Percentiles rank a stretch among this genome's conserved stretches.
phyloP scores from a whole-genome alignment of 805 yeast species.

The Pichia insulana region DNA sequence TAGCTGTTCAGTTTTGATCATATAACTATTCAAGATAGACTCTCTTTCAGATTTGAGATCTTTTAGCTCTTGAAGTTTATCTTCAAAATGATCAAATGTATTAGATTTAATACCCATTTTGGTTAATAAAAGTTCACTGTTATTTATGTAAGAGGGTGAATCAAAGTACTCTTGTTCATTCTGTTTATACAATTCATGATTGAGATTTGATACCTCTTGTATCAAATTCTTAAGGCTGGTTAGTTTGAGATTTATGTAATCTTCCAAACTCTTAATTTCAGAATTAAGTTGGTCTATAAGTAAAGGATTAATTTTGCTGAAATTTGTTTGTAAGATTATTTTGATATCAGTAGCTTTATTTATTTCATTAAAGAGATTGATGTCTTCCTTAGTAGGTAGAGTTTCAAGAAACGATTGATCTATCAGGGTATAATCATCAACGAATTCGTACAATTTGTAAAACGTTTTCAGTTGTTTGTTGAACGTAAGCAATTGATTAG shows the following conservation, averaged over 20 bases:
- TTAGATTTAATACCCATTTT: conserved; percentile 20
- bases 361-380: conserved; percentile 9
- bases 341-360: conserved; percentile 21
- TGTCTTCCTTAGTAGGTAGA: conserved; percentile 23
- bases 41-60: conserved; percentile 31
- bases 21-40: conserved; percentile 27
- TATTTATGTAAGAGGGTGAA: conserved; percentile 3
- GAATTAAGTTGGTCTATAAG: conserved; percentile 19
- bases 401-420: conserved; percentile 12
- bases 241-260: conserved; percentile 6
- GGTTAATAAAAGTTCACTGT: conserved; percentile 14
- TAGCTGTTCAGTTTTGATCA: conserved; percentile 29
- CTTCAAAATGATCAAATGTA: conserved; percentile 12
- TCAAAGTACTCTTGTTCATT: conserved; percentile 7
- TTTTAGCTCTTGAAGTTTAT: conserved; percentile 17
- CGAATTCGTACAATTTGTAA: conserved; percentile 16
- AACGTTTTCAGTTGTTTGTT: conserved; percentile 19
- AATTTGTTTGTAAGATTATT: conserved; percentile 21
- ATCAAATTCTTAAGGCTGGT: conserved; percentile 1
- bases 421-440: conserved; percentile 15
- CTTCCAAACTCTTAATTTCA: conserved; percentile 23
- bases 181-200: conserved; percentile 7
- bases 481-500: conserved; percentile 18
- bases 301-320: conserved; percentile 20
- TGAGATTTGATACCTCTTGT: not conserved